phyloP scores from a whole-genome alignment of 169 alveolate species.

The Plasmodium adleri region DNA sequence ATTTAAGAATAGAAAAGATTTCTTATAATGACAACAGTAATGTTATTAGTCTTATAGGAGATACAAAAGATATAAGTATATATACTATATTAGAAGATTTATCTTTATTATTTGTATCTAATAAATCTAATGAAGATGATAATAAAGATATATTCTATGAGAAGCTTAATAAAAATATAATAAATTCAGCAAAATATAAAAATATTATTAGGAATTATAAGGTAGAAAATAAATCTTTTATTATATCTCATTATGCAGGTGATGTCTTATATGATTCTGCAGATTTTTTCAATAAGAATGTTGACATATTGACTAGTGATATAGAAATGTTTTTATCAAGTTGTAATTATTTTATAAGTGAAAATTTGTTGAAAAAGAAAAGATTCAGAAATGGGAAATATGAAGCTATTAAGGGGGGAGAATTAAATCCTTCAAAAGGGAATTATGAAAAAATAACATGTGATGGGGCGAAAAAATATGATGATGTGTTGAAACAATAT shows the following conservation, averaged over 20 bases:
- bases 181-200: slow-evolving; percentile 56
- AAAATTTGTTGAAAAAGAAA: slow-evolving; percentile 38
- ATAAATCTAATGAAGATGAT: slow-evolving; percentile 59
- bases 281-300: slow-evolving; percentile 80
- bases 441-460: not conserved
- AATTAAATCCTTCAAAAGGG: not conserved
- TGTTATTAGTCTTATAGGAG: slow-evolving; percentile 81
- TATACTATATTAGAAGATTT: slow-evolving; percentile 69
- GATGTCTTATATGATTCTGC: slow-evolving; percentile 78
- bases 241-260: slow-evolving; percentile 82
- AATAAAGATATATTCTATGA: slow-evolving; percentile 55
- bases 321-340: slow-evolving; percentile 70
- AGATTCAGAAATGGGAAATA: not conserved
- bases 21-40: slow-evolving; percentile 82
- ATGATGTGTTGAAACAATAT: slow-evolving; percentile 25
- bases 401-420: not conserved
- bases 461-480: slow-evolving; percentile 33
- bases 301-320: slow-evolving; percentile 79
- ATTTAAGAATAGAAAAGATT: slow-evolving; percentile 50
- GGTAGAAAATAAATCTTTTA: slow-evolving; percentile 76
- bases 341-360: slow-evolving; percentile 56
- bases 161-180: slow-evolving; percentile 45
- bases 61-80: slow-evolving; percentile 58
- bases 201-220: slow-evolving; percentile 40
- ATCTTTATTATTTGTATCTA: slow-evolving; percentile 33